Base-by-base conservation (phyloP, 768 basidiomycete species). In the Suillus placidus region DNA sequence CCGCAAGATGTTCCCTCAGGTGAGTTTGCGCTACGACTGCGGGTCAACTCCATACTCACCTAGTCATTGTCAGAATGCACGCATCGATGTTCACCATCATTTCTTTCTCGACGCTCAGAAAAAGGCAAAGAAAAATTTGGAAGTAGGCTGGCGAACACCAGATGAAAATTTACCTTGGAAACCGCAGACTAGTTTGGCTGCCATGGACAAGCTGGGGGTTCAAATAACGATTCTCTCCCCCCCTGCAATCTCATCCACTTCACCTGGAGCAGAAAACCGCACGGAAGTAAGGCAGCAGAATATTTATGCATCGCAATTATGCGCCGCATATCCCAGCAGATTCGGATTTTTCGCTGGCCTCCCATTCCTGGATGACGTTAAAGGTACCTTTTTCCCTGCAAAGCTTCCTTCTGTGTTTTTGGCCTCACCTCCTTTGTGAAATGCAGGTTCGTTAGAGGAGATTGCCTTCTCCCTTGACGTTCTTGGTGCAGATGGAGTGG, bases 61-160 rank as follows among this genome's bases (percentile, higher is more conserved):
- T 32, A 55, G 13, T 26, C 37, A 60, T 52, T 8, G 18, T 64
- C 60, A 64, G 20, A 71, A 65, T 14, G 58, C 16, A 49, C 71
- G 70, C 45, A 68, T 93, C 69, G 91, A 93, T 73, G 77, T 92
- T n/a, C 91, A 93, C 71, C 91, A 92, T 76, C 91, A 93, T 71
- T 86, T 86, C 72, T 91, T 92, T 70, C 83, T 88, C 3, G 72
- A 82, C 18, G 79, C 82, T 56, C 74, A 87, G 55, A 67, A 81
- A 66, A 89, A 90, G 69, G 75, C 71, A 34, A 77, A 77, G 32
- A 75, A 75, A 45, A 86, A 85, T 65, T 65, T 72, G 13, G 71
- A 79, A 13, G 73, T 88, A 26, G 89, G 90, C 23, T 92, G 87
- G 86, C 80, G 76, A 62, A 86, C 88, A 1, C 89, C 91, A 1